Evolutionary conservation across 495 filamentous ascomycete genomes (phyloP), one percentile per base, ranked within the genome.

Genomic region (Stereocaulon alpinum): DNA sequence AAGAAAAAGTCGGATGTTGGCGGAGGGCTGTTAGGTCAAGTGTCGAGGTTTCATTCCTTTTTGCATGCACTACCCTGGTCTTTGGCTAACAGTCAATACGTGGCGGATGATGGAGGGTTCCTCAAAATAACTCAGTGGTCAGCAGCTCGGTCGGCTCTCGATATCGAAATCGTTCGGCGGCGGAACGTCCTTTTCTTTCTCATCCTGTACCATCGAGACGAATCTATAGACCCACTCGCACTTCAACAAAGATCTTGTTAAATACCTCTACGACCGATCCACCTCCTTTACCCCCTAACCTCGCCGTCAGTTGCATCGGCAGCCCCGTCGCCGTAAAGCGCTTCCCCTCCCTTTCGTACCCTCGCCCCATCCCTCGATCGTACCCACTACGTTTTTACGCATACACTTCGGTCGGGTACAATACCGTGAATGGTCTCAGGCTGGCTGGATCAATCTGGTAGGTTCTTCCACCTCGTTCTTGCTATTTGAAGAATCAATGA

Each of bases 151-250:
- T 60, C 58, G 58, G 29, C 44, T 45, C 49, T 44, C 37, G 40
- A 45, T 55, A 51, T 54, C 58, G 58, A 60, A 40, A 14, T 27
- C 32, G 27, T 44, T 52, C 58, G 50, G 40, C 58, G 58, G 40
- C 58, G 58, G 49, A 60, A 50, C 58, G 18, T 53, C 49, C 49
- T 20, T 60, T 55, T 43, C 37, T 55, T 55, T 55, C 52, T 40
- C 37, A 42, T 60, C 50, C 50, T 60, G 58, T 60, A 60, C 49
- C 58, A 53, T 60, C 58, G 58, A 60, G 58, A 60, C 58, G 58
- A 60, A 54, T 60, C 40, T 18, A 47, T 60, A 60, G 58, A 60
- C 58, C 58, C 48, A 7, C 45, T 40, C 52, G 52, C 58, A 53
- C 49, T 32, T 54, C 58, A 60, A 40, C 58, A 55, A 45, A 60